phyloP scores from a whole-genome alignment of 2,329 filamentous ascomycete species.

The Cladosporium sp. region DNA sequence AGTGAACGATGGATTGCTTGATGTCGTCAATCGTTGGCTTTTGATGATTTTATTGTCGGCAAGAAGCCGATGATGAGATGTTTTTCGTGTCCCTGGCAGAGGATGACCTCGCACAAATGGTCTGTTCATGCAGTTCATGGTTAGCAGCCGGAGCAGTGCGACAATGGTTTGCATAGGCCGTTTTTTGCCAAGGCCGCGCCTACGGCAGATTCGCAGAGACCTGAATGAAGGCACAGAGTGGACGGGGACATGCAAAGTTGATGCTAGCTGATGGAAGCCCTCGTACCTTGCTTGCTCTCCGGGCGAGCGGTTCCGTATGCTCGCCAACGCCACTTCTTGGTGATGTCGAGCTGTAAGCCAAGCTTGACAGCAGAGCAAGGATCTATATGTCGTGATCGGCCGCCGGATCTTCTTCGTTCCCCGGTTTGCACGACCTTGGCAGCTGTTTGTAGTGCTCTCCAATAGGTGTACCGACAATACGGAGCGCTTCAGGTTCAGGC shows the following conservation, averaged over 20 bases:
- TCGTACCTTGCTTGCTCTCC: conserved; percentile 6
- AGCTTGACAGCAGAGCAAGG: neutral
- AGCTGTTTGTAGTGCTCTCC: conserved; percentile 7
- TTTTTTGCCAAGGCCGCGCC: neutral
- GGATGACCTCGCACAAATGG: neutral
- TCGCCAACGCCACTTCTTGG: conserved; percentile 6
- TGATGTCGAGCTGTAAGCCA: conserved; percentile 1
- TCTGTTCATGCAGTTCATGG: conserved; percentile 6
- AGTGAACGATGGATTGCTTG: conserved; percentile 3
- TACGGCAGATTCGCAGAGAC: neutral
- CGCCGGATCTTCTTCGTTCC: neutral
- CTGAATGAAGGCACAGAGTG: too few species aligned
- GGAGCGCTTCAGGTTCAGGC: neutral
- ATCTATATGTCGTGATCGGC: conserved; percentile 6
- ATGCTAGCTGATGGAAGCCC: neutral
- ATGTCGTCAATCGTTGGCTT: neutral
- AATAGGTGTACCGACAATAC: conserved; percentile 2
- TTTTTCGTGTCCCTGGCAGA: neutral
- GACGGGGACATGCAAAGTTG: too few species aligned
- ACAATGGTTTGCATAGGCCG: too few species aligned
- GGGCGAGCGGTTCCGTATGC: conserved; percentile 4
- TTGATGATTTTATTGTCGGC: neutral
- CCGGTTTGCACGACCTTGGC: neutral
- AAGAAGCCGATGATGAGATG: neutral
- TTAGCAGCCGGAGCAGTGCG: neutral